phyloP scores from a whole-genome alignment of 306 rosid genomes.

The Cucurbita ficifolia region DNA sequence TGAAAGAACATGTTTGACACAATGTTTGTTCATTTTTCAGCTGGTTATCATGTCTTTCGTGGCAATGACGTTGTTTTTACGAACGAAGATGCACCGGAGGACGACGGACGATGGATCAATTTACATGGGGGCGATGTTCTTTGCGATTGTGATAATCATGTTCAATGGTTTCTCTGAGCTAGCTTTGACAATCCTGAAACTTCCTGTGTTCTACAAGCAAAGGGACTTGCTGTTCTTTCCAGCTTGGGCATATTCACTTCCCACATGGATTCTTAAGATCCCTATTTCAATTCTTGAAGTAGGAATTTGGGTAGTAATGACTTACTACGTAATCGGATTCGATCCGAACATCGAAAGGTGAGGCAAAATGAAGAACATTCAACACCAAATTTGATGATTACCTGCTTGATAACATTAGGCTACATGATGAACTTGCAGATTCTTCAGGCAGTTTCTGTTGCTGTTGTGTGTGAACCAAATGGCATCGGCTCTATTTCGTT shows the following conservation, averaged over 20 bases:
- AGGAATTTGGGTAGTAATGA: constrained; percentile 23
- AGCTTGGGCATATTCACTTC: constrained; percentile 25
- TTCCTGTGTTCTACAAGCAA: constrained; percentile 37
- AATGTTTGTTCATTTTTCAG: constrained; percentile 7
- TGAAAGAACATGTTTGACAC: not conserved
- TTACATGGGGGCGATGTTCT: constrained; percentile 26
- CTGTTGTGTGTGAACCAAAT: constrained; percentile 21
- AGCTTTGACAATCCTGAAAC: constrained; percentile 25
- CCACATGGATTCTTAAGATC: constrained; percentile 28
- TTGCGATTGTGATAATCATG: constrained; percentile 9
- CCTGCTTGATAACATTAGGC: not conserved
- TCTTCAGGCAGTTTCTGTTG: constrained; percentile 22
- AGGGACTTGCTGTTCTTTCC: constrained; percentile 33
- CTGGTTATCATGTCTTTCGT: constrained; percentile 12
- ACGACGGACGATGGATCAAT: constrained; percentile 10
- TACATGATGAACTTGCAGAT: constrained; percentile 14
- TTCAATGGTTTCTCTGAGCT: constrained; percentile 30
- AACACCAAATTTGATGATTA: not conserved
- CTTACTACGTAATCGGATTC: constrained; percentile 28
- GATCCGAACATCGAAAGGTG: constrained; percentile 25
- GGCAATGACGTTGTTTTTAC: constrained; percentile 18
- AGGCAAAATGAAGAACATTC: not conserved
- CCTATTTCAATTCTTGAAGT: constrained; percentile 25
- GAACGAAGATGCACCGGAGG: constrained; percentile 21
- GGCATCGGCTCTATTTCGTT: constrained; percentile 24